Evolutionary conservation across 306 rosid species (phyloP).

Genomic region (Gynostemma pentaphyllum): DNA sequence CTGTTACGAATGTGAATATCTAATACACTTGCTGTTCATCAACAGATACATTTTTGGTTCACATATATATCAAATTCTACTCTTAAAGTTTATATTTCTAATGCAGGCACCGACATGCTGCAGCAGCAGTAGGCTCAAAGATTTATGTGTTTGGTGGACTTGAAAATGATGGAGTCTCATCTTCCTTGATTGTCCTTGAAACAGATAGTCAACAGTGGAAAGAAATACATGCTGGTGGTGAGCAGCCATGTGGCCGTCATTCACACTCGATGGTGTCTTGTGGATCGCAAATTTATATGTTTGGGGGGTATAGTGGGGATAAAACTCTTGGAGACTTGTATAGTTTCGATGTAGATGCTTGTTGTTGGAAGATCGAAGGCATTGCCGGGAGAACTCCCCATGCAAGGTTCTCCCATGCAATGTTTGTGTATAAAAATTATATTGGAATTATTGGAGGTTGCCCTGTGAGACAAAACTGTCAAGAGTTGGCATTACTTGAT

Average conservation of each 20-base stretch:
- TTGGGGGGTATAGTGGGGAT: slow-evolving; percentile 77
- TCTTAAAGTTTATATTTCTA: slow-evolving; percentile 15
- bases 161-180: slow-evolving; percentile 44
- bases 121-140: slow-evolving; percentile 51
- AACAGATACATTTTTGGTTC: neutral
- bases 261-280: slow-evolving; percentile 83
- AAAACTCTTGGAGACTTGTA: slow-evolving; percentile 80
- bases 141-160: slow-evolving; percentile 94
- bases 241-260: slow-evolving; percentile 69
- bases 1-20: neutral
- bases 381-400: slow-evolving; percentile 61
- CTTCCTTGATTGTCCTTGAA: slow-evolving; percentile 59
- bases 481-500: slow-evolving; percentile 76
- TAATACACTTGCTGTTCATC: neutral
- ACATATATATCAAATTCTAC: neutral
- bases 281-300: slow-evolving; percentile 50
- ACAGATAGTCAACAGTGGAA: slow-evolving; percentile 49
- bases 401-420: slow-evolving; percentile 88
- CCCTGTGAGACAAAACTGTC: slow-evolving; percentile 62
- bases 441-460: slow-evolving; percentile 90
- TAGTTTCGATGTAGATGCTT: slow-evolving; percentile 46
- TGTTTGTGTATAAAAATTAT: slow-evolving; percentile 59
- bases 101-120: slow-evolving; percentile 89
- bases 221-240: slow-evolving; percentile 48
- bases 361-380: slow-evolving; percentile 64